Evolutionary conservation across 2,329 filamentous ascomycete genomes (phyloP).

Genomic region (Penicillium oxalicum): DNA sequence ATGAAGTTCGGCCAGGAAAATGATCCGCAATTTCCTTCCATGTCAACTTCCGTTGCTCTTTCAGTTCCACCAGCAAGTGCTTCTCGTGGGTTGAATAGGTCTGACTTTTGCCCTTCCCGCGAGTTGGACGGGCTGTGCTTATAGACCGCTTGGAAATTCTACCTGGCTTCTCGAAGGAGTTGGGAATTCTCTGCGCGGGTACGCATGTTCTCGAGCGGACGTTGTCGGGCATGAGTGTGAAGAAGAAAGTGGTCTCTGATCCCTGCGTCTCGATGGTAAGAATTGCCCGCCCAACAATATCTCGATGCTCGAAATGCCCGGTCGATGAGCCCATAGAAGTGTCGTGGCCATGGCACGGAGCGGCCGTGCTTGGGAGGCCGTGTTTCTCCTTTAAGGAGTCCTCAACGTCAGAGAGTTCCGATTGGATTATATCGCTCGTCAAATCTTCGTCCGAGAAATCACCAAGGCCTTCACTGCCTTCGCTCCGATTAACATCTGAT

Average conservation of each 20-base stretch:
- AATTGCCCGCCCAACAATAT: conserved; percentile 1
- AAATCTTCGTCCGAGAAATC: conserved; percentile 5
- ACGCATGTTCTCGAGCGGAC: not conserved
- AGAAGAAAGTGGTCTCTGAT: conserved; percentile 1
- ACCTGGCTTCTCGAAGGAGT: not conserved
- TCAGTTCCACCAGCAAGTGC: conserved; percentile 2
- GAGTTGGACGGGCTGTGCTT: not conserved
- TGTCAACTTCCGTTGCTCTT: conserved; percentile 1
- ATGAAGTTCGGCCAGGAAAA: conserved; percentile 3
- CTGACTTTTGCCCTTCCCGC: not conserved
- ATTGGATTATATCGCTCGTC: not conserved
- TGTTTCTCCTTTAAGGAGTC: not conserved
- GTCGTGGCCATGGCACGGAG: not conserved
- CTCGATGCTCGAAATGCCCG: not conserved
- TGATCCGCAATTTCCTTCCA: conserved; percentile 2
- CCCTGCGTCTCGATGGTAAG: not conserved
- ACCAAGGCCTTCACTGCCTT: not conserved
- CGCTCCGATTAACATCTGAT: not conserved
- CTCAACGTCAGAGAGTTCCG: not conserved
- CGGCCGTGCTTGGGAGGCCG: not conserved
- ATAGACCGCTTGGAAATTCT: not conserved
- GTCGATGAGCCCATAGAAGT: not conserved
- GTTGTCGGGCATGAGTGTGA: not conserved
- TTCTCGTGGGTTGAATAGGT: conserved; percentile 1
- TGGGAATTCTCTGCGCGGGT: not conserved